A percentile compares a stretch with the other conserved stretches of the same genome.
These are phyloP conservation scores for Wolfiporia cocos DNA, from an alignment of 1,284 basidiomycete genomes.

Conservation along the genomic window DNA sequence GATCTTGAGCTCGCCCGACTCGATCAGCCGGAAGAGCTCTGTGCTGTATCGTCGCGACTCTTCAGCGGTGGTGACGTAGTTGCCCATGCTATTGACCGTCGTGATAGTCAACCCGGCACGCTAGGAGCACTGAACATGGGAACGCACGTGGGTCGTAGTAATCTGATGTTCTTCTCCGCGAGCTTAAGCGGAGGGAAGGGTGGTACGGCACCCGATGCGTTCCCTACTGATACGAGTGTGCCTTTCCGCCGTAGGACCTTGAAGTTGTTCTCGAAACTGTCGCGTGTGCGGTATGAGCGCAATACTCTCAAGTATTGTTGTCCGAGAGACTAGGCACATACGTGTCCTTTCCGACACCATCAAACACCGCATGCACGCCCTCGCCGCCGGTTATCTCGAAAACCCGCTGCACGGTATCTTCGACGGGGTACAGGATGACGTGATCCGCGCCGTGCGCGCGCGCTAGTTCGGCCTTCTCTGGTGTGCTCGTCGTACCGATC, in stretches of 20 bases:
- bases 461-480: conserved; percentile 80
- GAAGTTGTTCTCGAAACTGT: conserved; percentile 81
- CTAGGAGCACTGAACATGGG: not conserved
- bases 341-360: conserved; percentile 94
- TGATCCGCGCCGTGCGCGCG: conserved; percentile 80
- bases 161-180: conserved; percentile 77
- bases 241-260: conserved; percentile 77
- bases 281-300: not conserved
- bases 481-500: conserved; percentile 89
- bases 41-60: conserved; percentile 63
- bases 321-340: conserved; percentile 29
- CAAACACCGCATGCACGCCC: conserved; percentile 86
- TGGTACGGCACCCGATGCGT: conserved; percentile 80
- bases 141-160: conserved; percentile 69
- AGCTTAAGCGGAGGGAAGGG: conserved; percentile 76
- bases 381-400: conserved; percentile 76
- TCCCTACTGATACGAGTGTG: conserved; percentile 87
- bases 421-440: conserved; percentile 76
- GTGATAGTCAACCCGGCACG: not conserved
- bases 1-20: conserved; percentile 60
- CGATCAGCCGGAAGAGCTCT: conserved; percentile 65
- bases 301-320: not conserved
- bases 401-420: conserved; percentile 67
- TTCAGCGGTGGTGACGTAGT: conserved; percentile 70
- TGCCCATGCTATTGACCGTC: conserved; percentile 36